phyloP scores from a whole-genome alignment of 192 early-diverging fungal species.

The Rhizophagus sp. region DNA sequence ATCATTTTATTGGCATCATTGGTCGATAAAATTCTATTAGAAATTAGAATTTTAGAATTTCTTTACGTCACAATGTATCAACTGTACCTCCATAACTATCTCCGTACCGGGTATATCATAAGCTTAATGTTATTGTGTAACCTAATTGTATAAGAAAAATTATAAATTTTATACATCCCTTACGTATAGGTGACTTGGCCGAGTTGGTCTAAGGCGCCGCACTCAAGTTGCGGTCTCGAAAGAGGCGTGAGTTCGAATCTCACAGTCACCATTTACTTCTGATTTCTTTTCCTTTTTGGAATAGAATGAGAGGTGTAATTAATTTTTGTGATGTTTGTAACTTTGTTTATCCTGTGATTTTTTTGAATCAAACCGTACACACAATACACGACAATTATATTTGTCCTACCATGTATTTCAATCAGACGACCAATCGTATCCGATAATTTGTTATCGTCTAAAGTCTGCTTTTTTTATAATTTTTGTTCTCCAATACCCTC shows the following conservation, averaged over 20 bases:
- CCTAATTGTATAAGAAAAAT: neutral
- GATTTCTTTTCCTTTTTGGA: neutral
- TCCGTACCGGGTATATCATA: too few relatives aligned
- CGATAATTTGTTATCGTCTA: neutral
- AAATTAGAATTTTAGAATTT: too few relatives aligned
- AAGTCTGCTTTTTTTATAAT: neutral
- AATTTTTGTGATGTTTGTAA: neutral
- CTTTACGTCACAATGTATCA: too few relatives aligned
- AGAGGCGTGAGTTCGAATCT: slow-evolving; percentile 78
- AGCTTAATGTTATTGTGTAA: too few relatives aligned
- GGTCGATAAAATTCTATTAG: too few relatives aligned
- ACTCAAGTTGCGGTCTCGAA: slow-evolving; percentile 82
- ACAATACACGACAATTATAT: neutral
- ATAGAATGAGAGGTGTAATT: neutral
- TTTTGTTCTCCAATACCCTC: neutral
- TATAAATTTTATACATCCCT: neutral
- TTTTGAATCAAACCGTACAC: neutral
- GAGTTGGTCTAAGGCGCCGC: slow-evolving; percentile 79
- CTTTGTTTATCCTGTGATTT: too few relatives aligned
- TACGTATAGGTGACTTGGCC: slow-evolving; percentile 51
- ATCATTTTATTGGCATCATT: too few relatives aligned
- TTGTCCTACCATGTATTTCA: slow-evolving; percentile 8
- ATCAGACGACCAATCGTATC: neutral
- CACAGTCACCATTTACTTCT: slow-evolving; percentile 47
- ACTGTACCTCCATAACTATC: too few relatives aligned